Conservation (phyloP, 768 basidiomycete genomes). For the Lentinula boryana region DNA sequence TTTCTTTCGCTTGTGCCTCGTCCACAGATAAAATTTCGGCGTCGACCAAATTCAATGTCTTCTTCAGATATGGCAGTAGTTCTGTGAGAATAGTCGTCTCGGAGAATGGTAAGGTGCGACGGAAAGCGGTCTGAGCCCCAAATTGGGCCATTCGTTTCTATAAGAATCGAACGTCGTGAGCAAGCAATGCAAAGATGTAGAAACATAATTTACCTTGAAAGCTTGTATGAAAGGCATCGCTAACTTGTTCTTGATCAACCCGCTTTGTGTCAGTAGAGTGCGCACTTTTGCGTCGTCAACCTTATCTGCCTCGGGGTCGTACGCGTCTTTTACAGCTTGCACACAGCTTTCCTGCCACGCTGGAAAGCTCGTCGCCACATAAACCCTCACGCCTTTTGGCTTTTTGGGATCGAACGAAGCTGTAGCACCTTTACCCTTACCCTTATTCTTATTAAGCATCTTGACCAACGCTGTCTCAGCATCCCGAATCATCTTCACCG, state of each 20-base stretch:
- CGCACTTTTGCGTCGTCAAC: slow-evolving; percentile 84
- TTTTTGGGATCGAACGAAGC: slow-evolving; percentile 77
- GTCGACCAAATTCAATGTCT: slow-evolving; percentile 62
- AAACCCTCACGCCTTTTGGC: slow-evolving; percentile 82
- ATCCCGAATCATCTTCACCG: slow-evolving; percentile 89
- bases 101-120: slow-evolving; percentile 77
- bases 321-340: slow-evolving; percentile 65
- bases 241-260: slow-evolving; percentile 92
- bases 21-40: slow-evolving; percentile 68
- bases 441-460: slow-evolving; percentile 74
- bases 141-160: slow-evolving; percentile 81
- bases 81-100: slow-evolving; percentile 69
- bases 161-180: background rate
- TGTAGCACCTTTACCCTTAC: slow-evolving; percentile 40
- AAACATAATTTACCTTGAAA: slow-evolving; percentile 66
- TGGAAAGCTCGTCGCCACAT: slow-evolving; percentile 86
- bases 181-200: background rate
- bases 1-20: slow-evolving; percentile 51
- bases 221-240: slow-evolving; percentile 91
- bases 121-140: slow-evolving; percentile 72
- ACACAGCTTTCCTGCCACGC: slow-evolving; percentile 91
- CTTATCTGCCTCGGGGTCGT: slow-evolving; percentile 45
- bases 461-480: slow-evolving; percentile 76
- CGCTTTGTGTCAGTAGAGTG: slow-evolving; percentile 57
- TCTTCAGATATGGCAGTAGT: slow-evolving; percentile 76